Base-by-base conservation (phyloP, 1,284 basidiomycete genomes). In the Meripilus lineatus region DNA sequence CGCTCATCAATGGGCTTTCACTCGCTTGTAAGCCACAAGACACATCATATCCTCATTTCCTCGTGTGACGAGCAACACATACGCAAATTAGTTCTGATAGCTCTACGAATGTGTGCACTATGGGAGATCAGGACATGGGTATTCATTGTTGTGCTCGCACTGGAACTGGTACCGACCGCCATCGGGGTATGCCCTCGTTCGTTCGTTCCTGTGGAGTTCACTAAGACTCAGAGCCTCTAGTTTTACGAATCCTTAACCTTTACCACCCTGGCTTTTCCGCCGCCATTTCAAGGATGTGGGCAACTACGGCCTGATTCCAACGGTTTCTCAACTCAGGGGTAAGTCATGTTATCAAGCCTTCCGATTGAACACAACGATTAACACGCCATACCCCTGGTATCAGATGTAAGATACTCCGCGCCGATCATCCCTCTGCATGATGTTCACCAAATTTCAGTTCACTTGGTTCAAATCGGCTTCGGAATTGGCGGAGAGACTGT, bases 171-270 rank as follows among this genome's bases (percentile, higher is more conserved):
- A 6, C 45, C 50, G 5, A 39, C 49, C 11, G 46, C 21, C 5
- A 28, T 49, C 18, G 52, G 53, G 24, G 35, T 50, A 11, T 55
- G 20, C 6, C 48, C 38, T 39, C 10, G 15, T 11, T 42, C 10
- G 5, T n/a, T 11, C 15, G 24, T 11, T 32, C 22, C 15, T 33
- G 20, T 10, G 30, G 4, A n/a, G 26, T 18, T 39, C 24, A 32
- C n/a, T n/a, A n/a, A n/a, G n/a, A n/a, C n/a, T 26, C 3, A 22
- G 21, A 23, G n/a, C 32, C 25, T 17, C 21, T n/a, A n/a, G n/a
- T n/a, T 20, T 36, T 52, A 45, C 23, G 45, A 52, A 33, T 49
- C 47, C 32, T 79, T 76, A 0, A 74, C 75, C 13, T 79, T 82
- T 64, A 78, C 78, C 52, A 73, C 79, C 40, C 66, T 69, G 18